Base-by-base conservation (phyloP, 2,329 filamentous ascomycete genomes). In the Aspergillus eucalypticola region DNA sequence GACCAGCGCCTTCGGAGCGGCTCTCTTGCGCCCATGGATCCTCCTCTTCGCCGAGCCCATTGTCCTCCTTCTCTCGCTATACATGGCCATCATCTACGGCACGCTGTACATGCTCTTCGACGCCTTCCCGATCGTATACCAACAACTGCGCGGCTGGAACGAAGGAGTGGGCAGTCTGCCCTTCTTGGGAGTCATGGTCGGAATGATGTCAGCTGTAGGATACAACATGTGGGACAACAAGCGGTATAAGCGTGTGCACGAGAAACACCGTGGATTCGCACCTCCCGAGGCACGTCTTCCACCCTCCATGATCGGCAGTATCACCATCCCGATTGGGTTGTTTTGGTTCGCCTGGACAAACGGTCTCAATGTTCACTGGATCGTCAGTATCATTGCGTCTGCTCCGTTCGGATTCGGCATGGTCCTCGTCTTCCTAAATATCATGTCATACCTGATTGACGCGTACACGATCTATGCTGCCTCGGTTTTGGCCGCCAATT, bases 381-480 rank as follows among this genome's bases (percentile, higher is more conserved):
- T 73, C 23, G 67, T 71, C 13, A 65, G 63, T 39, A 72, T 74
- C 44, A 66, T 75, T 11, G 71, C 66, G 8, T 63, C 64, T 2
- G 67, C 63, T 2, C 66, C 71, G 3, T 72, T 77, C 54, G 75
- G 74, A 4, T 74, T 74, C 44, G 74, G 74, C 3, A 70, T 74
- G 54, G 68, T 75, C 13, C 62, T 74, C 7, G 66, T 75, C 21
- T 74, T 74, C 60, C 63, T 76, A 5, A 61, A 66, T 5, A 64
- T 70, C 48, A 68, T 75, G 61, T 75, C 73, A 52, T 77, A 76
- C 55, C 67, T 77, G n/a, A 69, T 75, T 46, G 75, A 77, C 54
- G 61, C 72, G 1, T 77, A 75, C 54, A 71, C 68, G 1, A 71
- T 75, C 49, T 77, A 74, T 54, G 73, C 75, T 1, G 75, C 75